Evolutionary conservation across 805 yeast genomes (phyloP), one percentile per base, ranked within the genome.

Genomic region (Metschnikowia bowlesiae): DNA sequence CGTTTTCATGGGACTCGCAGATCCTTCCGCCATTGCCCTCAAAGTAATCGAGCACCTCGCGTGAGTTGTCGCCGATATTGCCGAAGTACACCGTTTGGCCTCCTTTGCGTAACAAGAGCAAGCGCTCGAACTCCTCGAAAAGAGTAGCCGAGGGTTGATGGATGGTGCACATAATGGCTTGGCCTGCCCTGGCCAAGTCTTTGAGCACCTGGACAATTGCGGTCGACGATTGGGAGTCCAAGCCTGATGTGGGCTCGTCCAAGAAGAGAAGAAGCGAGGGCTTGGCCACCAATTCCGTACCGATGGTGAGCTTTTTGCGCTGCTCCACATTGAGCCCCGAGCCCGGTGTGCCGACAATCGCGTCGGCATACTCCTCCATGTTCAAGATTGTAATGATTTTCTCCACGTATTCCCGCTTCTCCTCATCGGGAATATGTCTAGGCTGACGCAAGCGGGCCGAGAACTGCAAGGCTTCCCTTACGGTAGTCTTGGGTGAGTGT

Each of bases 81-180:
- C 55, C 56, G 31, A 52, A 54, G 34, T 52, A 54, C 13, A 54
- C 48, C 1, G 57, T 54, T 34, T 52, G 53, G 3, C 57, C 57
- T 18, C 57, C 57, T 28, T 40, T 53, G 1, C 32, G 40, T 29
- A 53, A 49, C 59, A 87, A 81, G 53, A 87, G 70, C 56, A 87
- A 73, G 59, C 90, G 78, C 62, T 88, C 95, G 62, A 88, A 66
- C 35, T 60, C 53, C 31, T 62, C 69, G 50, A 70, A 79, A 18
- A 77, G 62, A 3, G 65, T 64, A 7, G 75, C 68, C 4, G 82
- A 79, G 26, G 79, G 79, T 61, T 75, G 79, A 64, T 76, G 81
- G 45, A 76, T 76, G 51, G 85, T 79, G 68, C 84, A 80, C 48
- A 81, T 66, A 55, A 81, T 74, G 16, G 81, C 78, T 59, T 77